These are phyloP conservation scores for Astrothelium macrocarpum DNA, from an alignment of 495 filamentous ascomycete genomes.

Conservation along the genomic window DNA sequence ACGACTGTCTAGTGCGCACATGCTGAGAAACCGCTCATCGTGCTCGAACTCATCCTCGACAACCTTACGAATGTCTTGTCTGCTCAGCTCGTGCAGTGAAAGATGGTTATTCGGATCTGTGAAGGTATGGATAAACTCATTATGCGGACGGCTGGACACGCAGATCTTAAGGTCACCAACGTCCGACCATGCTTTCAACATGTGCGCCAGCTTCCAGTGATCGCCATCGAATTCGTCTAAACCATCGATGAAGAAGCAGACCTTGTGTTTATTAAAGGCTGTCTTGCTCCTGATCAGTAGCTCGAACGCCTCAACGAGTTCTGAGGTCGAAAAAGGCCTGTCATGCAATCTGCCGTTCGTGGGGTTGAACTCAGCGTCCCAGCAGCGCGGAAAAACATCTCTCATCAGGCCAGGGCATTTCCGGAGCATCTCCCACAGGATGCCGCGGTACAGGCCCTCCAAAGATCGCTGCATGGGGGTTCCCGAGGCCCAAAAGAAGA, in stretches of 20 bases:
- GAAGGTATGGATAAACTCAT: not conserved
- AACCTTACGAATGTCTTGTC: not conserved
- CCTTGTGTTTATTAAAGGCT: not conserved
- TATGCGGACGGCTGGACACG: not conserved
- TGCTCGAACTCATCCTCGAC: not conserved
- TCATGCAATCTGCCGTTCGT: not conserved
- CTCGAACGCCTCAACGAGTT: not conserved
- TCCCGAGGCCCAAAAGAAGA: slow-evolving; percentile 1
- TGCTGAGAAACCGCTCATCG: not conserved
- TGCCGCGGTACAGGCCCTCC: not conserved
- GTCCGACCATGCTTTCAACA: not conserved
- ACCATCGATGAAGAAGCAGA: slow-evolving; percentile 2
- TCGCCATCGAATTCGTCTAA: not conserved
- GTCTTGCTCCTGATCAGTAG: not conserved
- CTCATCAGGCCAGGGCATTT: not conserved
- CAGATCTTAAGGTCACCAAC: not conserved
- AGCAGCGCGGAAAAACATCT: not conserved
- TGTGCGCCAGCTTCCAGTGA: not conserved
- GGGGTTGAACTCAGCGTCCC: not conserved
- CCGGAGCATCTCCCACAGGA: not conserved
- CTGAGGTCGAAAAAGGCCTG: not conserved
- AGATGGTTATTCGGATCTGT: not conserved
- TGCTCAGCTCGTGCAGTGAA: not conserved
- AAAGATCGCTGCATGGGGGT: not conserved
- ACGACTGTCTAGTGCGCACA: not conserved